Percentiles rank a stretch among this genome's conserved stretches.
Conservation (phyloP, 2,329 filamentous ascomycete species). For the Colletotrichum somersetense region DNA sequence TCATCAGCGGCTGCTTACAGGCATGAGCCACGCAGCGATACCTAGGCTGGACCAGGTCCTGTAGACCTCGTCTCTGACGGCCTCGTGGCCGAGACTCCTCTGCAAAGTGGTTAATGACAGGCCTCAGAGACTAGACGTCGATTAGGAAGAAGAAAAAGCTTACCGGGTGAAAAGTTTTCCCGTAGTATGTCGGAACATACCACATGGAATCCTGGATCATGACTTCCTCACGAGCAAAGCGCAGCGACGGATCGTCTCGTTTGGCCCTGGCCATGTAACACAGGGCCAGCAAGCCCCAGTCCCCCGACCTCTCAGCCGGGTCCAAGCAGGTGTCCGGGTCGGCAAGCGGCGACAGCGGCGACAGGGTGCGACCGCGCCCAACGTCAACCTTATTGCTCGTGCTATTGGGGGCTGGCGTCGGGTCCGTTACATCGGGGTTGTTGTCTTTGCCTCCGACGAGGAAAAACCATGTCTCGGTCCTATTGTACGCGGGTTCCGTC, state of each 20-base stretch:
- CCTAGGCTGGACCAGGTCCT: constrained; percentile 17
- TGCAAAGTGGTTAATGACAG: constrained; percentile 27
- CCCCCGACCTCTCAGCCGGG: constrained; percentile 51
- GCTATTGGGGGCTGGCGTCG: constrained; percentile 40
- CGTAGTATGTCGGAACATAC: constrained; percentile 62
- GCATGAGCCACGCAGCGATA: not conserved
- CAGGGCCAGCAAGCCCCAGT: constrained; percentile 58
- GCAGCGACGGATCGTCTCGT: constrained; percentile 51
- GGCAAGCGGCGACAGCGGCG: constrained; percentile 50
- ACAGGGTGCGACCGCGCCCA: constrained; percentile 43
- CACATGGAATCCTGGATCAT: constrained; percentile 55
- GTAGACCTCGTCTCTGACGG: constrained; percentile 43
- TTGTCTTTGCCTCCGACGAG: constrained; percentile 60
- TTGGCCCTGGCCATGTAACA: constrained; percentile 60
- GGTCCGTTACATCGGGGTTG: constrained; percentile 30
- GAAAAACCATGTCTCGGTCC: constrained; percentile 62
- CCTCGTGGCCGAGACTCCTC: constrained; percentile 41
- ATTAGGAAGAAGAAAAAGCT: constrained; percentile 28
- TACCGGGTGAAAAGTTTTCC: constrained; percentile 61
- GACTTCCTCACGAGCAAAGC: constrained; percentile 46
- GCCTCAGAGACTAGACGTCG: not conserved
- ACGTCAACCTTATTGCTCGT: constrained; percentile 31
- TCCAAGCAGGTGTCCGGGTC: constrained; percentile 54
- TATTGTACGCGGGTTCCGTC: constrained; percentile 58
- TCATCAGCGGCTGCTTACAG: not conserved